Base-by-base conservation (phyloP, 139 green algal genomes). In the Chlamydomonas schloesseri region DNA sequence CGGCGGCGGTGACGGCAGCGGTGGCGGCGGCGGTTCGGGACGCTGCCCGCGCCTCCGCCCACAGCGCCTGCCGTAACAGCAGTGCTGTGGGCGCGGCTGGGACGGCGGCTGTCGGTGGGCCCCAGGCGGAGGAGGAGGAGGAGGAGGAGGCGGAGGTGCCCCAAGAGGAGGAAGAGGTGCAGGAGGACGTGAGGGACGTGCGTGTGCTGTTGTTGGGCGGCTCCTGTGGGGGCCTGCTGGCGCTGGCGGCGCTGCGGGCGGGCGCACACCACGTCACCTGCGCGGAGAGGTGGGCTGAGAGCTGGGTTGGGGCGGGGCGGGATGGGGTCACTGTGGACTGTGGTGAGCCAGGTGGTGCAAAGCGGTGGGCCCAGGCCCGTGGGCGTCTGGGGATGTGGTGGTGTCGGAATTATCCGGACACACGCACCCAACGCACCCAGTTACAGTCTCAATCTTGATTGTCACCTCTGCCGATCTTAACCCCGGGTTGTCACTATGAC, bases 251-350 rank as follows among this genome's bases (percentile, higher is more conserved):
- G 13, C 90, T 98, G 71, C 68, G 87, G 18, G 92, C 93, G 28
- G 96, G 96, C 20, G 96, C 96, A 2, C 50, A 73, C 21, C 96
- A 98, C 85, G 96, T 97, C 13, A 97, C 95, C 2, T 89, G 83
- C 1, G 89, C 90, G 34, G 95, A 98, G 33, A 53, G 62, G 62
- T 83, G 24, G 20, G 64, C 42, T n/a, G n/a, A n/a, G n/a, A n/a
- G n/a, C n/a, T n/a, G n/a, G n/a, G n/a, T n/a, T n/a, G n/a, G n/a
- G n/a, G n/a, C n/a, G n/a, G n/a, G n/a, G n/a, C n/a, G n/a, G n/a
- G n/a, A n/a, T n/a, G n/a, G n/a, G n/a, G n/a, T n/a, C n/a, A n/a
- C n/a, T n/a, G n/a, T n/a, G n/a, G n/a, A n/a, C n/a, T n/a, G n/a
- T n/a, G n/a, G n/a, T n/a, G n/a, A n/a, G n/a, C n/a, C n/a, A n/a